These are phyloP conservation scores for Agaricus subrufescens DNA, from an alignment of 768 basidiomycete species.

Conservation along the genomic window DNA sequence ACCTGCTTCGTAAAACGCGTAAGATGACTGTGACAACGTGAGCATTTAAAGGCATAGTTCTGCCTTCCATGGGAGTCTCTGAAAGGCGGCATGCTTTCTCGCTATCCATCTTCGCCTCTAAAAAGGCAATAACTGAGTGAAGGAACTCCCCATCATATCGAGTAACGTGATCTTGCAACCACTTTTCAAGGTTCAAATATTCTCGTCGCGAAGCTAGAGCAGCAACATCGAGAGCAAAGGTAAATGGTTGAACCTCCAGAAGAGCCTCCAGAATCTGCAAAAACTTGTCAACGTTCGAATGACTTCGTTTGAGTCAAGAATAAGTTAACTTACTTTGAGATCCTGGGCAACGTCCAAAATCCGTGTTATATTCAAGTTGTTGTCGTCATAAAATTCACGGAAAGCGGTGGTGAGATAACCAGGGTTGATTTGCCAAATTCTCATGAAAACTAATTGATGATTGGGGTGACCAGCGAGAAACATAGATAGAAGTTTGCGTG, in stretches of 20 bases:
- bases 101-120: conserved; percentile 89
- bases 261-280: conserved; percentile 85
- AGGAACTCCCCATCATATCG: conserved; percentile 84
- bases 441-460: conserved; percentile 95
- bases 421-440: conserved; percentile 90
- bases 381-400: conserved; percentile 88
- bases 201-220: conserved; percentile 90
- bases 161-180: conserved; percentile 86
- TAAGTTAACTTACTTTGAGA: conserved; percentile 60
- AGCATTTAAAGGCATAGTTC: conserved; percentile 84
- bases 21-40: conserved; percentile 91
- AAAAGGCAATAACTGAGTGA: conserved; percentile 80
- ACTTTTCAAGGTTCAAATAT: conserved; percentile 94
- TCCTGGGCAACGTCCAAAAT: conserved; percentile 96
- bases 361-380: conserved; percentile 87
- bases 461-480: conserved; percentile 92
- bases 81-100: conserved; percentile 76
- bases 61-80: conserved; percentile 71
- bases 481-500: conserved; percentile 78
- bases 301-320: background rate
- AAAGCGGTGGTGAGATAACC: conserved; percentile 84
- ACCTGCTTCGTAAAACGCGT: conserved; percentile 83
- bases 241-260: conserved; percentile 83
- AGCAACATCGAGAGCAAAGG: conserved; percentile 91
- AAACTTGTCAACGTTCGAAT: conserved; percentile 7